Conservation (phyloP, 2,329 filamentous ascomycete species). For the Raffaelea arxii region DNA sequence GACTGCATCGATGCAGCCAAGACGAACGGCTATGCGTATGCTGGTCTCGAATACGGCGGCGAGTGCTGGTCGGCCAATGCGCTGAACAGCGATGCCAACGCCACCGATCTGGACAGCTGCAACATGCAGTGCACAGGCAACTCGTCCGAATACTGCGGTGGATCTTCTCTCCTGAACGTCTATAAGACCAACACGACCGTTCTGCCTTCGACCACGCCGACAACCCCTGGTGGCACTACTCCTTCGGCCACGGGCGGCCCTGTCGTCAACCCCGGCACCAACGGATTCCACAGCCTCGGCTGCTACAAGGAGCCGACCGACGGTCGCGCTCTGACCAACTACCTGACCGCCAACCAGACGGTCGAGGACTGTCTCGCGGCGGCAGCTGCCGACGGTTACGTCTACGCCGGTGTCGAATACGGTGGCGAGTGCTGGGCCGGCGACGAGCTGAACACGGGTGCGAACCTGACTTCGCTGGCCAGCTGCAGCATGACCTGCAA, state of each 20-base stretch:
- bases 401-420: slow-evolving; percentile 24
- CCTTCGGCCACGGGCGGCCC: slow-evolving; percentile 14
- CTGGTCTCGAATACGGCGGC: slow-evolving; percentile 24
- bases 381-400: slow-evolving; percentile 12
- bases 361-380: slow-evolving; percentile 15
- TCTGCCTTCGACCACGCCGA: background rate
- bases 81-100: slow-evolving; percentile 7
- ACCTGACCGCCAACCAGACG: slow-evolving; percentile 13
- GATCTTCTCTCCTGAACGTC: slow-evolving; percentile 10
- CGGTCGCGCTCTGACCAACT: slow-evolving; percentile 14
- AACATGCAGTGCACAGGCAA: slow-evolving; percentile 17
- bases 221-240: background rate
- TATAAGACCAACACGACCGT: slow-evolving; percentile 12
- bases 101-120: slow-evolving; percentile 16
- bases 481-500: slow-evolving; percentile 21
- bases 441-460: slow-evolving; percentile 3
- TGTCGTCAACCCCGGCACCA: slow-evolving; percentile 24
- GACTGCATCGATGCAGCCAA: slow-evolving; percentile 14
- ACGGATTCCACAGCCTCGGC: slow-evolving; percentile 22
- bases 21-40: slow-evolving; percentile 14
- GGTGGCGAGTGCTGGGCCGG: slow-evolving; percentile 14
- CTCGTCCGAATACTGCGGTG: slow-evolving; percentile 14
- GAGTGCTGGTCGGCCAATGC: slow-evolving; percentile 12
- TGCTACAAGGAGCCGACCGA: slow-evolving; percentile 22
- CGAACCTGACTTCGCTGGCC: slow-evolving; percentile 9